Evolutionary conservation across 768 basidiomycete genomes (phyloP).

Genomic region (Xanthoconium stramineum): DNA sequence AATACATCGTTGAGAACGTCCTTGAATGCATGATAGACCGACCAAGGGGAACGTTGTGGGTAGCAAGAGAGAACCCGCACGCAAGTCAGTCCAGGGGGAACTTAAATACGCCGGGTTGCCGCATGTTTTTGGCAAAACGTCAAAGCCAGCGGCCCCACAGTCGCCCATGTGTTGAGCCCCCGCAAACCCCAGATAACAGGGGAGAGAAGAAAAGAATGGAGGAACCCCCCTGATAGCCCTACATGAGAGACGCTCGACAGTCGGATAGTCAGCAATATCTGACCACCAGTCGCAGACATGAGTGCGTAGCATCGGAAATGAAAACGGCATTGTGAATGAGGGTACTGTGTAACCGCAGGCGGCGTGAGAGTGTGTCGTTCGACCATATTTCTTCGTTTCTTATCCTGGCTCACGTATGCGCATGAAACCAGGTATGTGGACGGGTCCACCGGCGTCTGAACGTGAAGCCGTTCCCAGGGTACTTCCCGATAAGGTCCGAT

Average conservation of each 20-base stretch:
- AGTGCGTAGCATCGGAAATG: conserved; percentile 21
- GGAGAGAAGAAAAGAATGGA: conserved; percentile 4
- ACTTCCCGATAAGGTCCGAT: conserved; percentile 2
- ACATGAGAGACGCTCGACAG: not conserved
- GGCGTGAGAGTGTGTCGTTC: not conserved
- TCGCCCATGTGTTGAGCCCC: conserved; percentile 19
- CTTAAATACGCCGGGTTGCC: conserved; percentile 23
- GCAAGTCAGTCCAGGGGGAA: conserved; percentile 6
- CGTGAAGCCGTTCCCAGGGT: not conserved
- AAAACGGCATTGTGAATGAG: conserved; percentile 7
- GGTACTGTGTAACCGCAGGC: not conserved
- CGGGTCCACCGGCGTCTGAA: not conserved
- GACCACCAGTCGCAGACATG: not conserved
- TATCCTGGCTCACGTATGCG: not conserved
- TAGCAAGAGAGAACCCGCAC: conserved; percentile 15
- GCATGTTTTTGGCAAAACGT: conserved; percentile 15
- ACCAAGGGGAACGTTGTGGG: conserved; percentile 8
- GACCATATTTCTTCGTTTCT: not conserved
- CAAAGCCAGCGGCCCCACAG: conserved; percentile 21
- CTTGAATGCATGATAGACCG: conserved; percentile 18
- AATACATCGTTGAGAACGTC: conserved; percentile 8
- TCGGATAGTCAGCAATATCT: not conserved
- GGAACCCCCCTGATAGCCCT: conserved; percentile 15
- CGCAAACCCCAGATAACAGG: conserved; percentile 13
- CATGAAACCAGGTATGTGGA: not conserved